Conservation (phyloP, 2,329 filamentous ascomycete species). For the Didymella sp. region DNA sequence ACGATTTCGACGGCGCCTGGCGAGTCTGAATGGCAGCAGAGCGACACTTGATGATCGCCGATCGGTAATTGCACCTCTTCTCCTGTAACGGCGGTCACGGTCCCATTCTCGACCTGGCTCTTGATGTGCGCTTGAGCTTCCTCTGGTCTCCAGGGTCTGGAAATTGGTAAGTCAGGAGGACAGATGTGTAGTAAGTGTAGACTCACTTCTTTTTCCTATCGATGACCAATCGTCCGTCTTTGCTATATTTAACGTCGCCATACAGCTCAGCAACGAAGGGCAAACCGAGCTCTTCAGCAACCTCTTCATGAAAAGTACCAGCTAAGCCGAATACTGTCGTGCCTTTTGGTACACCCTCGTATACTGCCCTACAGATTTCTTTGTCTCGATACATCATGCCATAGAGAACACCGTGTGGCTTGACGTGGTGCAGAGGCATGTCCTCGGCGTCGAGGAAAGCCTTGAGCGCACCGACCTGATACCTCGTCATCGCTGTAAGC, state of each 20-base stretch:
- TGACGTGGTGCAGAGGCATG: constrained; percentile 66
- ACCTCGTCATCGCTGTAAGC: constrained; percentile 64
- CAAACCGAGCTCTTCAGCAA: constrained; percentile 60
- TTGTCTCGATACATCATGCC: constrained; percentile 63
- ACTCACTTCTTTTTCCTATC: constrained; percentile 64
- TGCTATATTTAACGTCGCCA: constrained; percentile 63
- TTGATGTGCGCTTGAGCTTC: constrained; percentile 53
- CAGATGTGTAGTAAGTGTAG: neutral
- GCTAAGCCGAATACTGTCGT: constrained; percentile 62
- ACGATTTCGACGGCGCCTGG: constrained; percentile 55
- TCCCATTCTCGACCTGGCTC: constrained; percentile 50
- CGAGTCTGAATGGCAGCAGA: constrained; percentile 56
- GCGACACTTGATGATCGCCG: constrained; percentile 51
- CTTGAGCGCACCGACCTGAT: constrained; percentile 69
- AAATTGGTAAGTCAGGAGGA: constrained; percentile 4
- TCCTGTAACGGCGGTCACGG: constrained; percentile 52
- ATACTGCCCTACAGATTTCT: constrained; percentile 61
- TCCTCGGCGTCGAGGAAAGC: constrained; percentile 65
- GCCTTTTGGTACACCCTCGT: constrained; percentile 59
- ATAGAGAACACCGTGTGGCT: constrained; percentile 67
- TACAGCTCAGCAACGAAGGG: constrained; percentile 63
- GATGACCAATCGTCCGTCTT: constrained; percentile 60
- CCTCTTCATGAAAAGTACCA: constrained; percentile 62
- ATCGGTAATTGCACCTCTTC: constrained; percentile 52
- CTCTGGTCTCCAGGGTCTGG: constrained; percentile 52